Evolutionary conservation across 805 yeast species (phyloP).

Genomic region (Hanseniaspora lachancei): DNA sequence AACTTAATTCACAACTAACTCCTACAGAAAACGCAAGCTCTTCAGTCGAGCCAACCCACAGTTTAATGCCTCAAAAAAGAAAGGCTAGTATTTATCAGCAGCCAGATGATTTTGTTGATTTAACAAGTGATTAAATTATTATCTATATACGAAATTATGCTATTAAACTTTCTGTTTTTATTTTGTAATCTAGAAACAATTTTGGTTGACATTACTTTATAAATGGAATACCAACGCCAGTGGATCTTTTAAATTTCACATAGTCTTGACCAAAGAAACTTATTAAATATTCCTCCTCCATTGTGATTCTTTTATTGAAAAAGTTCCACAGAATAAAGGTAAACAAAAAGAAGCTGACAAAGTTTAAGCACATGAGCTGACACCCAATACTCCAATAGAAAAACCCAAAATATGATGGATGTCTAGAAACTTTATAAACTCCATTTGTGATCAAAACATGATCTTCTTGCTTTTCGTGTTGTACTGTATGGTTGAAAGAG

Average conservation of each 20-base stretch:
- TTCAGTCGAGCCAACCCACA: background rate
- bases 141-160: background rate
- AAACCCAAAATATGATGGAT: slow-evolving; percentile 86
- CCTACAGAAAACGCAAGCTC: background rate
- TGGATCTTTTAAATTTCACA: slow-evolving; percentile 34
- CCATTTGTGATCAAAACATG: slow-evolving; percentile 68
- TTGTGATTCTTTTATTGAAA: slow-evolving; percentile 51
- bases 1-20: background rate
- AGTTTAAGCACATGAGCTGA: slow-evolving; percentile 58
- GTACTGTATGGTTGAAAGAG: slow-evolving; percentile 75
- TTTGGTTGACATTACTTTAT: slow-evolving; percentile 21
- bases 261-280: slow-evolving; percentile 65
- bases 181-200: no score
- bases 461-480: slow-evolving; percentile 34
- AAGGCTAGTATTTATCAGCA: background rate
- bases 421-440: slow-evolving; percentile 53
- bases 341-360: slow-evolving; percentile 45
- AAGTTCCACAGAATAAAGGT: slow-evolving; percentile 49
- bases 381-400: slow-evolving; percentile 89
- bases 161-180: background rate
- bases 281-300: slow-evolving; percentile 55
- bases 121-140: slow-evolving; percentile 1
- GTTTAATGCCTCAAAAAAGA: background rate
- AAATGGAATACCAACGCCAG: slow-evolving; percentile 56
- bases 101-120: background rate